These are phyloP conservation scores for Lantana camara DNA, from an alignment of 257 asterid genomes.

Conservation along the genomic window DNA sequence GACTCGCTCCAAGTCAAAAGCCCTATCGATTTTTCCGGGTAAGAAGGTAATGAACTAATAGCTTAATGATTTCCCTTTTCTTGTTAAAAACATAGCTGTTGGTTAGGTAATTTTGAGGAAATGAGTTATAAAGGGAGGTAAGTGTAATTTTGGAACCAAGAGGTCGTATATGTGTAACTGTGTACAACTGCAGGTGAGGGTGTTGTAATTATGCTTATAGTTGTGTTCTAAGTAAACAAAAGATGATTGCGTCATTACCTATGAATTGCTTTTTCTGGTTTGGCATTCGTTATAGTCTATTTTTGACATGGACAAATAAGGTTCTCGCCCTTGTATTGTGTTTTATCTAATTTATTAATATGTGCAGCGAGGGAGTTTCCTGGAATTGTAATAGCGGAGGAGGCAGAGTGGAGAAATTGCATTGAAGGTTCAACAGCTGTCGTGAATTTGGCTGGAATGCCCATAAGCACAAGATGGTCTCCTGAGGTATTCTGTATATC, in stretches of 20 bases:
- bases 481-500: slow-evolving; percentile 56
- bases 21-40: slow-evolving; percentile 86
- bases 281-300: not conserved
- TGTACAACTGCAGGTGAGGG: too few relatives aligned
- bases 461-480: slow-evolving; percentile 94
- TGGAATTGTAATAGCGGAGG: slow-evolving; percentile 71
- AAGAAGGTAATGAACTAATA: slow-evolving; percentile 81
- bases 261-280: not conserved
- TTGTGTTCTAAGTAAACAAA: not conserved
- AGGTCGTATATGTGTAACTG: too few relatives aligned
- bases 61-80: slow-evolving; percentile 4
- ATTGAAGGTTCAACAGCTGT: slow-evolving; percentile 90
- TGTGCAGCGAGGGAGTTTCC: slow-evolving; percentile 74
- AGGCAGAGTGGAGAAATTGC: slow-evolving; percentile 76
- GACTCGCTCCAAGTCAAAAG: slow-evolving; percentile 81
- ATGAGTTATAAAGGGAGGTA: too few relatives aligned
- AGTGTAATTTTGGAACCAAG: too few relatives aligned
- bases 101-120: too few relatives aligned
- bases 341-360: slow-evolving; percentile 21
- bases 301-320: slow-evolving; percentile 8
- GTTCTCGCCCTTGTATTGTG: slow-evolving; percentile 18
- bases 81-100: not conserved
- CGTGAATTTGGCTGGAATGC: slow-evolving; percentile 91
- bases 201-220: not conserved
- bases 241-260: not conserved